phyloP scores from a whole-genome alignment of 805 yeast species.

The Wickerhamiella vanderwaltii region DNA sequence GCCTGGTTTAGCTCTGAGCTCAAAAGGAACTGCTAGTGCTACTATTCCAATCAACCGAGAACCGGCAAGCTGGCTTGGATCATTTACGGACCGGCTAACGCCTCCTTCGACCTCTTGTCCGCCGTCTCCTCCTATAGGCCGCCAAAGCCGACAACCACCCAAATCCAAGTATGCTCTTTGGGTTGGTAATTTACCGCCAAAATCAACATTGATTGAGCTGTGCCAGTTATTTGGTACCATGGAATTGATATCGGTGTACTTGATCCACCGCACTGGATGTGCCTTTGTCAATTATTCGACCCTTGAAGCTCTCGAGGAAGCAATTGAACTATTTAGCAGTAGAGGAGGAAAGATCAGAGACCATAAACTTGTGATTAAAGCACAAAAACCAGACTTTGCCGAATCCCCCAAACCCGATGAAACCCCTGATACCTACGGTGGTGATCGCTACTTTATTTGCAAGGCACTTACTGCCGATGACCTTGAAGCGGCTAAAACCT shows the following conservation, averaged over 20 bases:
- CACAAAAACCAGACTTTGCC: conserved; percentile 12
- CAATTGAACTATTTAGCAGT: conserved; percentile 20
- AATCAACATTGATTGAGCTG: conserved; percentile 28
- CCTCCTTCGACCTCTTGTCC: neutral
- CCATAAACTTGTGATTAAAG: conserved; percentile 26
- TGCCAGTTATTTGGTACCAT: conserved; percentile 30
- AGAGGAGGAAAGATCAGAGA: conserved; percentile 26
- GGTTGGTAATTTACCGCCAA: conserved; percentile 33
- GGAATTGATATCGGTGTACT: conserved; percentile 29
- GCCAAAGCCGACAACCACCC: conserved; percentile 22
- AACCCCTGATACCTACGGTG: conserved; percentile 9
- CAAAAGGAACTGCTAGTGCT: neutral
- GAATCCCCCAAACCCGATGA: neutral
- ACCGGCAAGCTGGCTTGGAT: neutral
- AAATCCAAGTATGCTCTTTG: conserved; percentile 34
- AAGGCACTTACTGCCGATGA: conserved; percentile 32
- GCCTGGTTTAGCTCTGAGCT: conserved; percentile 9
- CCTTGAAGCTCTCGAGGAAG: conserved; percentile 26
- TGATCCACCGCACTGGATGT: conserved; percentile 32
- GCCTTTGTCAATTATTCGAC: conserved; percentile 32
- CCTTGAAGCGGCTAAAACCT: conserved; percentile 26
- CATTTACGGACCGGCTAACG: neutral
- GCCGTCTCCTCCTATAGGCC: conserved; percentile 2
- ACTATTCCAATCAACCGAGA: neutral
- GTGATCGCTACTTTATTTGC: conserved; percentile 30